Evolutionary conservation across 305 asterid genomes (phyloP), one percentile per base, ranked within the genome.

Genomic region (Fraxinus sp.): DNA sequence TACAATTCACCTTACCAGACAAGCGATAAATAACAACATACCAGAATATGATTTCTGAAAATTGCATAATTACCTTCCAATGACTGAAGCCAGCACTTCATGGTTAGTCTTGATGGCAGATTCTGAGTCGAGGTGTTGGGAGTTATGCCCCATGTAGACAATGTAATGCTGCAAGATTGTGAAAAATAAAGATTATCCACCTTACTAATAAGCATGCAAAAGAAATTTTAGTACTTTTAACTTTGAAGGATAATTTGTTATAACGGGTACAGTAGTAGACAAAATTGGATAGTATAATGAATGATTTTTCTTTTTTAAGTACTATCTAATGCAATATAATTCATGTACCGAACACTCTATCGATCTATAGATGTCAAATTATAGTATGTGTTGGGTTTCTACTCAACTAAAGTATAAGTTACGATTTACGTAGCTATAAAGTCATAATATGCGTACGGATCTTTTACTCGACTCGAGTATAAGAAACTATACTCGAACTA

Each of bases 61-160:
- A 35, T 32, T 70, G 41, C 20, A 70, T 70, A 13, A 7, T 68
- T 87, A 89, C 96, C 96, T 92, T 86, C 92, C 93, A 79, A 84
- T 71, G 11, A 89, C 87, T 16, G 93, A 88, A 84, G 92, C 79
- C 24, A 92, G 92, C 80, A 87, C 68, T 49, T 88, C 78, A 77
- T 88, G 92, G 83, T 90, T 92, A 49, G 92, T 90, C 75, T 72
- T 76, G 11, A 88, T 77, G 8, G 87, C 90, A 10, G 96, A 84
- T 16, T 92, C 89, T 10, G 89, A 87, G 81, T 79, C 88, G 39
- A 36, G 41, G 26, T 84, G 83, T 82, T 80, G 82, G 3, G 89
- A 81, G 79, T 92, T 92, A 55, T 83, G 82, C 36, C 96, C 96
- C 96, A 90, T 89, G 90, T 90, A 90, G 18, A 89, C 90, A 22